Base-by-base conservation (phyloP, 2,329 filamentous ascomycete species). In the Aspergillus puulaauensis region DNA sequence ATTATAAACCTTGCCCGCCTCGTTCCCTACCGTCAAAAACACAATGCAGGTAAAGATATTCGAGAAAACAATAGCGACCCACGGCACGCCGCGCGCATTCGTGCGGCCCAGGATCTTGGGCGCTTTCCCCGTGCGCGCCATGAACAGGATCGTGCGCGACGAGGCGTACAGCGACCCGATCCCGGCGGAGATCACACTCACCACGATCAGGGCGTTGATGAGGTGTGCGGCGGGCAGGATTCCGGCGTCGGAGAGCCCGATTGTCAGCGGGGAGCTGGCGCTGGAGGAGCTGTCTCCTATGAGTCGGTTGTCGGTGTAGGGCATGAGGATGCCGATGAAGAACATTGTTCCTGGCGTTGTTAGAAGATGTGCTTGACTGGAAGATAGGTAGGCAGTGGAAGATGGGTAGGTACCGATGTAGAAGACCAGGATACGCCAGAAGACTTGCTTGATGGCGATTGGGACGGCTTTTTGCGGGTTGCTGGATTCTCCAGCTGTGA, bases 111-210 rank as follows among this genome's bases (percentile, higher is more conserved):
- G 78, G 65, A 93, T 82, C 19, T 74, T 77, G 0, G 90, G 90
- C 0, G 90, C 90, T 71, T 90, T 90, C 47, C 84, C 80, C 45
- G 86, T 85, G 65, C 90, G 86, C 0, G 88, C 88, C 85, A 93
- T 90, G 76, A 86, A 91, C 0, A 92, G 76, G 1, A 93, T 75
- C 0, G 89, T 92, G 21, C 90, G 84, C 3, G 87, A 90, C 45
- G 86, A 86, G 63, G 93, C 90, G 71, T 92, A 93, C 60, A 93
- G 88, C 8, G 87, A 89, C 52, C 84, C 86, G 74, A 93, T 93
- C 64, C 88, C 83, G 17, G 89, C 88, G 0, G 83, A 87, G 39
- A 91, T 78, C 55, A 89, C 89, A 12, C 89, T 90, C 8, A 90
- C 77, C 51, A 93, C 82, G 66, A 91, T 90, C 67, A 91, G 88